phyloP scores from a whole-genome alignment of 768 basidiomycete genomes.

The Tephrocybe rancida region DNA sequence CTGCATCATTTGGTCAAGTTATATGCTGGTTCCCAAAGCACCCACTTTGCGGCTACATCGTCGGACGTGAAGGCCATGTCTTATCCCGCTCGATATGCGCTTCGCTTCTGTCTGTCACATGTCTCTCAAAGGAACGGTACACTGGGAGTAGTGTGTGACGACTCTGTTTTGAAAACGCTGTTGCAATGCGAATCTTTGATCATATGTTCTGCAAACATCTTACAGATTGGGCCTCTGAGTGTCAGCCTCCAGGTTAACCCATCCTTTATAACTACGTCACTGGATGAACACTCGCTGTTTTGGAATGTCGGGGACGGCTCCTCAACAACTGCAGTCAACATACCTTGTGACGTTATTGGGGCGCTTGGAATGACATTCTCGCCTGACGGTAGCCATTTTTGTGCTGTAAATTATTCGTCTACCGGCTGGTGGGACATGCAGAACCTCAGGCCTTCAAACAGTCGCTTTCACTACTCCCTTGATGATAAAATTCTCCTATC shows the following conservation, averaged over 20 bases:
- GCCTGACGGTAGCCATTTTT: not conserved
- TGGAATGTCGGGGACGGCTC: not conserved
- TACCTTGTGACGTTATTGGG: too few relatives aligned
- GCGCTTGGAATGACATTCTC: not conserved
- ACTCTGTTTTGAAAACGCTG: not conserved
- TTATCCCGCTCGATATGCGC: not conserved
- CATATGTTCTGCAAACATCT: not conserved
- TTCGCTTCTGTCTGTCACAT: not conserved
- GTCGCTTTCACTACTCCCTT: too few relatives aligned
- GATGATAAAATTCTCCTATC: too few relatives aligned
- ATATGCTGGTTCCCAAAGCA: not conserved
- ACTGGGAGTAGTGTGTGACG: not conserved
- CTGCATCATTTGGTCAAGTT: not conserved
- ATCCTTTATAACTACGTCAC: not conserved
- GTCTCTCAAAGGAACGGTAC: too few relatives aligned
- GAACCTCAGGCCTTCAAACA: too few relatives aligned
- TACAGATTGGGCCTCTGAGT: not conserved
- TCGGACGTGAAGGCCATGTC: not conserved
- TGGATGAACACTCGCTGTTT: not conserved
- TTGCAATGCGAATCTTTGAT: not conserved
- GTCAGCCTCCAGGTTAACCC: not conserved
- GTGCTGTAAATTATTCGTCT: too few relatives aligned
- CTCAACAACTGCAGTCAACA: not conserved
- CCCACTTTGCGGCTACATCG: not conserved
- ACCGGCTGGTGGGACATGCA: too few relatives aligned